A percentile compares a stretch with the other conserved stretches of the same genome.
These are phyloP conservation scores for Eimeria tenella DNA, from an alignment of 169 alveolate genomes.

Conservation along the genomic window DNA sequence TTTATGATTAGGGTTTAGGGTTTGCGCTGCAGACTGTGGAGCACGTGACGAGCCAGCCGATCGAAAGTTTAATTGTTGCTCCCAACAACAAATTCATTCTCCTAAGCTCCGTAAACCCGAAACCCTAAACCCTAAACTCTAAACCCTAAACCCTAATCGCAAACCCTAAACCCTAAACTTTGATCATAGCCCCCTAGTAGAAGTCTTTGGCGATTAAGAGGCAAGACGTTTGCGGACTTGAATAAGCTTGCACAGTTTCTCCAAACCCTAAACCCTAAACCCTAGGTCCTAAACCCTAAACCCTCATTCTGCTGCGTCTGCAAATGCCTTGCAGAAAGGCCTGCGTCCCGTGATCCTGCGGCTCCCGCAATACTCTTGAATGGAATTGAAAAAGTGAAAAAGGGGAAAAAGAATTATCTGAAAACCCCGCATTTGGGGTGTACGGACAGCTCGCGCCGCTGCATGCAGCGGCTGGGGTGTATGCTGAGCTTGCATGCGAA, in stretches of 20 bases:
- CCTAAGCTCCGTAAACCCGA: slow-evolving; percentile 1
- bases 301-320: too few relatives aligned
- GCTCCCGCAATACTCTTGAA: background rate
- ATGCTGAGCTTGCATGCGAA: background rate
- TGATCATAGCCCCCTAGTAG: too few relatives aligned
- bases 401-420: too few relatives aligned
- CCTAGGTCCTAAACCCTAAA: too few relatives aligned
- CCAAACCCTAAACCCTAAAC: too few relatives aligned
- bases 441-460: background rate
- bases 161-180: background rate
- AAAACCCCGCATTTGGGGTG: background rate
- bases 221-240: too few relatives aligned
- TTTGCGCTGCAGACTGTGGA: slow-evolving; percentile 12
- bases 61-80: background rate
- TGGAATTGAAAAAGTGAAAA: background rate
- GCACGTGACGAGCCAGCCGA: background rate
- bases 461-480: background rate
- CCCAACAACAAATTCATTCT: slow-evolving; percentile 29
- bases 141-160: background rate
- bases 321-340: background rate
- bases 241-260: too few relatives aligned
- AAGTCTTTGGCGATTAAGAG: too few relatives aligned
- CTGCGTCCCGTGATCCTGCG: slow-evolving; percentile 12
- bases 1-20: background rate
- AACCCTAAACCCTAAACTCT: background rate